Conservation (phyloP, 306 rosid genomes). For the Coriaria nepalensis region DNA sequence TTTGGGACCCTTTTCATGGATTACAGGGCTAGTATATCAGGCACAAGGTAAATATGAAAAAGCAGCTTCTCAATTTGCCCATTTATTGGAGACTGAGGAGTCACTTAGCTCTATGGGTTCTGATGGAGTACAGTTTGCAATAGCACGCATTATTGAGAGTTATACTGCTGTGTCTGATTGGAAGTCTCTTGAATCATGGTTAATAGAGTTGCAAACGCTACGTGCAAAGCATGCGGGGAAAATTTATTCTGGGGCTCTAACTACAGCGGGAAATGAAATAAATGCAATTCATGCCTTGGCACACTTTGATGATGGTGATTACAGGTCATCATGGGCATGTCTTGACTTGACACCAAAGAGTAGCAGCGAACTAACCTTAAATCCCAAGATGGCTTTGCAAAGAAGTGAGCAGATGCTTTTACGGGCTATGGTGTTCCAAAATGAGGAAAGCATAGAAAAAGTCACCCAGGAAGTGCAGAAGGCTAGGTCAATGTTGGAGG, state of each 20-base stretch:
- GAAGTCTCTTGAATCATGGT: slow-evolving; percentile 90
- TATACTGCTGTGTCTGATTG: slow-evolving; percentile 84
- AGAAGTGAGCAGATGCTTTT: slow-evolving; percentile 98
- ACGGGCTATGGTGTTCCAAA: slow-evolving; percentile 69
- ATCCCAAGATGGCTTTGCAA: slow-evolving; percentile 85
- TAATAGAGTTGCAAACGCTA: slow-evolving; percentile 72
- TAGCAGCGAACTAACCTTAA: slow-evolving; percentile 84
- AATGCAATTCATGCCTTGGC: slow-evolving; percentile 93
- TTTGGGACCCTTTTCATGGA: slow-evolving; percentile 60
- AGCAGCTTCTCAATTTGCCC: slow-evolving; percentile 78
- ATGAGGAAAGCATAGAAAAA: slow-evolving; percentile 54
- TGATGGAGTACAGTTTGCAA: slow-evolving; percentile 85
- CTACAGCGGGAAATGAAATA: slow-evolving; percentile 84
- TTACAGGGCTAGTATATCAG: slow-evolving; percentile 76
- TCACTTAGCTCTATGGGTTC: slow-evolving; percentile 69
- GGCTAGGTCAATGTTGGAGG: slow-evolving; percentile 88
- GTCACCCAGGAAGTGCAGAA: slow-evolving; percentile 53
- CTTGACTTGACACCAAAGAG: slow-evolving; percentile 96
- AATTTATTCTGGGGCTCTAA: slow-evolving; percentile 82
- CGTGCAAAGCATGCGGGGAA: slow-evolving; percentile 88
- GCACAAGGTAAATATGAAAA: slow-evolving; percentile 84
- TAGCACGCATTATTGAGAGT: slow-evolving; percentile 81
- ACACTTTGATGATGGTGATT: slow-evolving; percentile 80
- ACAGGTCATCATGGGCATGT: slow-evolving; percentile 75
- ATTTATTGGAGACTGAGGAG: slow-evolving; percentile 68